These are phyloP conservation scores for Talaromyces wortmannii DNA, from an alignment of 495 filamentous ascomycete species.

Conservation along the genomic window DNA sequence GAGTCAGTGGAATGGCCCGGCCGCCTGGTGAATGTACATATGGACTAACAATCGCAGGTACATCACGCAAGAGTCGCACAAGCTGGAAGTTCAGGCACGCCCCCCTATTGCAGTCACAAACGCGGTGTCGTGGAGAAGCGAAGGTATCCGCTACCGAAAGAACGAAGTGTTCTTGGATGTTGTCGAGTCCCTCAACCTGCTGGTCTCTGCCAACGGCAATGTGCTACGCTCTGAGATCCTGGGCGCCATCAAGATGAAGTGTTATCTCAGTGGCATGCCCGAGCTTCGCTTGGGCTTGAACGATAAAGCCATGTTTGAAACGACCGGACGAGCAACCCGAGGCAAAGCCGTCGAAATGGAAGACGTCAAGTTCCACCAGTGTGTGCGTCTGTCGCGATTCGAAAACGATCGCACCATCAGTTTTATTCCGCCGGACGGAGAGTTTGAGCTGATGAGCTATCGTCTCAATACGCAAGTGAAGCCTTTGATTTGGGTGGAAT, in stretches of 20 bases:
- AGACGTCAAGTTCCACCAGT: constrained; percentile 99
- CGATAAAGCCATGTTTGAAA: constrained; percentile 99
- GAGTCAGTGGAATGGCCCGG: constrained; percentile 45
- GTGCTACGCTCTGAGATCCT: constrained; percentile 96
- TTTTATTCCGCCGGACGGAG: constrained; percentile 97
- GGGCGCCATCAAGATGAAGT: constrained; percentile 99
- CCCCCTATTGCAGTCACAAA: constrained; percentile 99
- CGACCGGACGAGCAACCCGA: constrained; percentile 86
- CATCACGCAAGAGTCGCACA: constrained; percentile 99
- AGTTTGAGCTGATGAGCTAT: constrained; percentile 99
- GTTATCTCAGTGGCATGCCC: constrained; percentile 97
- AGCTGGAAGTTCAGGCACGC: constrained; percentile 95
- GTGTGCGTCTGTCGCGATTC: constrained; percentile 89
- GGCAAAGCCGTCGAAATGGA: constrained; percentile 99
- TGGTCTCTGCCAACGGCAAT: constrained; percentile 91
- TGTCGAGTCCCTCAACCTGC: constrained; percentile 91
- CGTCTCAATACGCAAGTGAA: constrained; percentile 98
- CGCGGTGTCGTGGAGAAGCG: constrained; percentile 94
- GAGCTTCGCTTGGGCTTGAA: constrained; percentile 92
- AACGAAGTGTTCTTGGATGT: constrained; percentile 99
- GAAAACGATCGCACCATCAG: constrained; percentile 99
- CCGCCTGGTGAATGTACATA: background rate
- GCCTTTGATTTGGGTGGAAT: constrained; percentile 98
- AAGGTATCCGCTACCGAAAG: constrained; percentile 98
- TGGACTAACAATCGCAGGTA: constrained; percentile 44